phyloP scores from a whole-genome alignment of 2,329 filamentous ascomycete genomes.

The Trichoderma endophyticum region DNA sequence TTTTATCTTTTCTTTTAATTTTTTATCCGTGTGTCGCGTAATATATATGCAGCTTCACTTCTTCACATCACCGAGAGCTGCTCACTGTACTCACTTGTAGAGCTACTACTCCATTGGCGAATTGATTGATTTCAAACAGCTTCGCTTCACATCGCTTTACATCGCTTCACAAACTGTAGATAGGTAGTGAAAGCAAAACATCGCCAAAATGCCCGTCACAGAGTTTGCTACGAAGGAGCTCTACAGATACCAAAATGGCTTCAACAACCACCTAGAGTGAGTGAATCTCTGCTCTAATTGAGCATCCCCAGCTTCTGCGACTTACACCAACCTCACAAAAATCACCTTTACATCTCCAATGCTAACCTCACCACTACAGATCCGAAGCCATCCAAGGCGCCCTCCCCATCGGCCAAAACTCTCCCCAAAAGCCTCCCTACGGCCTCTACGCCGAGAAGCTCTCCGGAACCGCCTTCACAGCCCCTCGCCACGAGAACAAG shows the following conservation, averaged over 20 bases:
- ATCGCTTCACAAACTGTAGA: not conserved
- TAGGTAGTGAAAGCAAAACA: not conserved
- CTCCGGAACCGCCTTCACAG: constrained; percentile 69
- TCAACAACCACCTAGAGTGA: constrained; percentile 74
- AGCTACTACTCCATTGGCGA: not conserved
- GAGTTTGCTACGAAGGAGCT: constrained; percentile 48
- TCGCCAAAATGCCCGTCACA: constrained; percentile 47
- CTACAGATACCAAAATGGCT: constrained; percentile 77
- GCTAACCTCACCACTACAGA: constrained; percentile 41
- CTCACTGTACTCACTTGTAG: not conserved
- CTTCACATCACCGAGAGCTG: not conserved
- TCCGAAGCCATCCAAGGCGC: constrained; percentile 73
- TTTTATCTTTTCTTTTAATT: not conserved
- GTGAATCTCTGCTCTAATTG: not conserved
- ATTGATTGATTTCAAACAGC: not conserved
- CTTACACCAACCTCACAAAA: not conserved
- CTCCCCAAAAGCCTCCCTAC: constrained; percentile 73
- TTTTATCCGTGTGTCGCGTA: not conserved
- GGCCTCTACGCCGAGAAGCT: constrained; percentile 82
- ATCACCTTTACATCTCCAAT: not conserved
- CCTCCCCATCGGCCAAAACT: constrained; percentile 73
- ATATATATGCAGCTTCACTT: not conserved
- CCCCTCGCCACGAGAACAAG: constrained; percentile 64
- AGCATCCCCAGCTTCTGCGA: not conserved
- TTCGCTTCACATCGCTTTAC: not conserved